Conservation (phyloP, 2,329 filamentous ascomycete species). For the Penicillium sp. region DNA sequence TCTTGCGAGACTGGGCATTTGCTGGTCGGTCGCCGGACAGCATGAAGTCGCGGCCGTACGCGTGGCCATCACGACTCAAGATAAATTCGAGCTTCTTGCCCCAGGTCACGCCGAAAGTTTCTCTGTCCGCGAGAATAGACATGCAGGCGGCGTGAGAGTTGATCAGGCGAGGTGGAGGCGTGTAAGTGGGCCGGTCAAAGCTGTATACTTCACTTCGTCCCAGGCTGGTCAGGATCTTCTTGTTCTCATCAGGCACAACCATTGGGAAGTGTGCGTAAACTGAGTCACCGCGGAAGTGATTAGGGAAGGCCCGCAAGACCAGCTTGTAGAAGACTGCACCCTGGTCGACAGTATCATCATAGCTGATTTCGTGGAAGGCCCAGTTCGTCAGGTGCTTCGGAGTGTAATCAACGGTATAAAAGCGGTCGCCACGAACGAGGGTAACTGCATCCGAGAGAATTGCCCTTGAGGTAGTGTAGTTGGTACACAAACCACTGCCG, state of each 20-base stretch:
- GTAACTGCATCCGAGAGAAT: slow-evolving; percentile 52
- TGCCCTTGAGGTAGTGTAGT: slow-evolving; percentile 47
- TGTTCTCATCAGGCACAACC: slow-evolving; percentile 51
- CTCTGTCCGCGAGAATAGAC: slow-evolving; percentile 45
- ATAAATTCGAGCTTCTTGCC: slow-evolving; percentile 49
- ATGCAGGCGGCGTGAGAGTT: slow-evolving; percentile 49
- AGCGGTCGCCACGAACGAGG: slow-evolving; percentile 50
- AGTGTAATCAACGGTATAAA: slow-evolving; percentile 50
- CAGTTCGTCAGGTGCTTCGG: slow-evolving; percentile 49
- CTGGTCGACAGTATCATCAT: slow-evolving; percentile 48
- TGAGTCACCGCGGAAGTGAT: slow-evolving; percentile 51
- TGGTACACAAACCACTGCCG: slow-evolving; percentile 53
- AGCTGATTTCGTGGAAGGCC: slow-evolving; percentile 48
- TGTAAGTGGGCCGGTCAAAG: slow-evolving; percentile 35
- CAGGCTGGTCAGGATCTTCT: slow-evolving; percentile 45
- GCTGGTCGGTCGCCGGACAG: slow-evolving; percentile 47
- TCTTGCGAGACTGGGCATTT: slow-evolving; percentile 46
- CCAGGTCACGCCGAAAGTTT: slow-evolving; percentile 51
- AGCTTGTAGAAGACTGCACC: slow-evolving; percentile 56
- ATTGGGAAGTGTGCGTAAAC: slow-evolving; percentile 55
- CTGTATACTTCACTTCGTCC: slow-evolving; percentile 46
- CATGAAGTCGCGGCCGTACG: slow-evolving; percentile 50
- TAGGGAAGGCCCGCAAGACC: slow-evolving; percentile 53
- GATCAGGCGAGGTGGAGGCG: slow-evolving; percentile 42
- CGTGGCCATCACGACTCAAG: slow-evolving; percentile 40